Base-by-base conservation (phyloP, 371 early-diverging fungal species). In the Circinella umbellata region DNA sequence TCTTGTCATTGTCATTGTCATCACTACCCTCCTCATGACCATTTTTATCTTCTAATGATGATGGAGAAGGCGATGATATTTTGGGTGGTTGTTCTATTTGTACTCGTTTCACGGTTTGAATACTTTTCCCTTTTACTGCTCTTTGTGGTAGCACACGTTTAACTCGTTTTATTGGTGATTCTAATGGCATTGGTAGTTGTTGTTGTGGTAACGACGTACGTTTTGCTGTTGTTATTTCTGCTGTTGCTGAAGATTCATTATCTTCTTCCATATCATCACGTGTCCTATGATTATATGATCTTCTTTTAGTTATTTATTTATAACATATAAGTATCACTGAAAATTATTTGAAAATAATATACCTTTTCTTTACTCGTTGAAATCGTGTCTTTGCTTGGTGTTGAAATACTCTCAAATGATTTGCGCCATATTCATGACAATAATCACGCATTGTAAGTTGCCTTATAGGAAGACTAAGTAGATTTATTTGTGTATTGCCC, bases 401-500 rank as follows among this genome's bases (percentile, higher is more conserved):
- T 7, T 69, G 63, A n/a, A 81, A 36, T 42, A 69, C 75, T 0
- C 18, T 27, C 48, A 70, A 62, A 3, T 69, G 69, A 37, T 70
- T 59, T 11, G 72, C 76, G 11, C 67, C 72, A 51, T 77, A 76
- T 9, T 35, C 57, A 18, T 74, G 67, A 60, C 80, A 81, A 64
- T 74, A 79, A 47, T 79, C 78, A 11, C 72, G 70, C 46, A 79
- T 64, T 9, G 80, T 77, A 18, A 79, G 34, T 13, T 76, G 53
- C 46, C 73, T 62, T 38, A 76, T 69, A 0, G 76, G 38, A 15
- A 42, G 61, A 8, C 72, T 61, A 27, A 81, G 67, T 36, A 73
- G 68, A n/a, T 71, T 75, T 6, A 77, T 71, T 54, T 76, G 69
- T 14, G 66, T 73, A 39, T 70, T 72, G 4, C 75, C 75, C 49